Percentiles rank a stretch among this genome's conserved stretches.
These are phyloP conservation scores for Macrolepiota fuliginosa DNA, from an alignment of 768 basidiomycete genomes.

Conservation along the genomic window DNA sequence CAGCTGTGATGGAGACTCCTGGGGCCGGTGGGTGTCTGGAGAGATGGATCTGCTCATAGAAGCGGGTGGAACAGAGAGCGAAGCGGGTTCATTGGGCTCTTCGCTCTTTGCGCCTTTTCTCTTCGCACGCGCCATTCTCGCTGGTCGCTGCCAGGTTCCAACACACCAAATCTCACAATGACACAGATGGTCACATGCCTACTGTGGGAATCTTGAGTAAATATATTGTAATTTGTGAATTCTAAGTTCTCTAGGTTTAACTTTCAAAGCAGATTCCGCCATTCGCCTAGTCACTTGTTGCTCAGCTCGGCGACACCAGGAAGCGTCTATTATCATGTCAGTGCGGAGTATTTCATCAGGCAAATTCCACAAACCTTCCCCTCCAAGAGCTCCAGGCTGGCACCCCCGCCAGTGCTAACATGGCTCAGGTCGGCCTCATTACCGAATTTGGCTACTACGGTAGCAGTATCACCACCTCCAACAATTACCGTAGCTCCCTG, in stretches of 20 bases:
- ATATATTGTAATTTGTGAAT: not conserved
- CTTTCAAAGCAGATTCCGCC: not conserved
- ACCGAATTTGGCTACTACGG: constrained; percentile 82
- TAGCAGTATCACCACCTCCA: constrained; percentile 96
- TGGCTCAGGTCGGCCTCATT: constrained; percentile 91
- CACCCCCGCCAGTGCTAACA: constrained; percentile 94
- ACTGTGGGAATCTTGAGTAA: constrained; percentile 2
- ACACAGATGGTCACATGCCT: not conserved
- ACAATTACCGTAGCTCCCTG: constrained; percentile 91
- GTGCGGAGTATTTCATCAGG: not conserved
- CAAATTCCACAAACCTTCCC: constrained; percentile 69
- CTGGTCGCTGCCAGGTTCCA: not conserved
- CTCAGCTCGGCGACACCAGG: constrained; percentile 93
- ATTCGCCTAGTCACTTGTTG: constrained; percentile 46
- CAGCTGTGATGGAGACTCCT: not conserved
- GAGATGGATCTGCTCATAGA: constrained; percentile 7
- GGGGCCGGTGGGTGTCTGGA: not conserved
- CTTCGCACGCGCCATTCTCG: constrained; percentile 10
- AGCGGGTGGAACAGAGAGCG: not conserved
- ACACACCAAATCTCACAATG: not conserved
- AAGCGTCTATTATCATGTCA: constrained; percentile 52
- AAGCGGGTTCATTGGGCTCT: constrained; percentile 3
- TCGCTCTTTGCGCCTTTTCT: constrained; percentile 5
- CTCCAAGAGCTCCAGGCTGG: constrained; percentile 92
- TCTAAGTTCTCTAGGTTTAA: not conserved